Evolutionary conservation across 257 asterid species (phyloP).

Genomic region (Cinchona pubescens): DNA sequence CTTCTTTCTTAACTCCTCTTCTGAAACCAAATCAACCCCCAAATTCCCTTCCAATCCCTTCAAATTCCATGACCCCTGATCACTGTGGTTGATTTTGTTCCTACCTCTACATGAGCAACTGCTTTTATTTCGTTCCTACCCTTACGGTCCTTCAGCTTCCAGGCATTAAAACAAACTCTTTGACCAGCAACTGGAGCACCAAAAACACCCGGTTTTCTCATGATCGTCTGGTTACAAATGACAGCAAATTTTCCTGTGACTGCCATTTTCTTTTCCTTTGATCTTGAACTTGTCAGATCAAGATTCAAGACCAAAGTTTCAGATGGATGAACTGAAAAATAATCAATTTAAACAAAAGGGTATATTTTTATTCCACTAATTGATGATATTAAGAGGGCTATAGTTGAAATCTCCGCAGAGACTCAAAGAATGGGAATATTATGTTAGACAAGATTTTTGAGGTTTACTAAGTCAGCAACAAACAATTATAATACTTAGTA

Average conservation of each 20-base stretch:
- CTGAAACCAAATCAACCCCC: slow-evolving; percentile 66
- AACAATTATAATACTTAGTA: too few relatives aligned
- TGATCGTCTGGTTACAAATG: slow-evolving; percentile 30
- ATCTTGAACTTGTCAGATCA: slow-evolving; percentile 3
- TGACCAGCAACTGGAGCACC: slow-evolving; percentile 32
- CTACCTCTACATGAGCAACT: slow-evolving; percentile 54
- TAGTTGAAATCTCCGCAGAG: slow-evolving; percentile 46
- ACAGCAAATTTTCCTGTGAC: slow-evolving; percentile 44
- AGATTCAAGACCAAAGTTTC: slow-evolving; percentile 6
- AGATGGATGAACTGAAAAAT: background rate
- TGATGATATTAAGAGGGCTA: background rate
- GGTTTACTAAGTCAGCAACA: slow-evolving; percentile 27
- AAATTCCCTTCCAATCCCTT: slow-evolving; percentile 34
- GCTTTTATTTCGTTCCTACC: slow-evolving; percentile 30
- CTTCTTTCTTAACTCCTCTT: slow-evolving; percentile 59
- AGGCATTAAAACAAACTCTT: slow-evolving; percentile 20
- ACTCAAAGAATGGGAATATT: slow-evolving; percentile 1
- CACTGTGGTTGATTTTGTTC: slow-evolving; percentile 16
- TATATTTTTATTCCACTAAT: background rate
- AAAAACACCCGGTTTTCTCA: slow-evolving; percentile 28
- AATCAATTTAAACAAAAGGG: background rate
- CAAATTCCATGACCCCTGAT: slow-evolving; percentile 21
- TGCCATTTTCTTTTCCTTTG: slow-evolving; percentile 39
- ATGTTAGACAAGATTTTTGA: slow-evolving; percentile 8
- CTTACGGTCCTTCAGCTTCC: slow-evolving; percentile 27